Conservation (phyloP, 371 early-diverging fungal species). For the Actinomucor elegans region DNA sequence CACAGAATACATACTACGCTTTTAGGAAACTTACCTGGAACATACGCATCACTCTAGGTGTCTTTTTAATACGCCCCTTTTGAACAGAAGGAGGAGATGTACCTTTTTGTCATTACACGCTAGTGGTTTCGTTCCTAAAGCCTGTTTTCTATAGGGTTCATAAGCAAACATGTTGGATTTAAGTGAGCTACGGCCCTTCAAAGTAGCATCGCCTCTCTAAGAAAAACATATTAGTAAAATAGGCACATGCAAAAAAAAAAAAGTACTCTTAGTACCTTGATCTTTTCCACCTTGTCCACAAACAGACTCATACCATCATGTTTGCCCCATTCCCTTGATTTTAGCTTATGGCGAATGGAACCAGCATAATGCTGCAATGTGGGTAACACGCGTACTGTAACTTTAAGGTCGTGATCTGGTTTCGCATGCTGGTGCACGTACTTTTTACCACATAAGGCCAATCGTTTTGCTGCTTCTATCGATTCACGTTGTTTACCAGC, state of each 20-base stretch:
- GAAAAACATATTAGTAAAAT: not conserved
- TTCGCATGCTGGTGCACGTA: conserved; percentile 1
- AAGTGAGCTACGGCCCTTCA: conserved; percentile 18
- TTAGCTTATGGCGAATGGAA: conserved; percentile 60
- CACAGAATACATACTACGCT: no score
- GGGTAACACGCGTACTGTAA: conserved; percentile 76
- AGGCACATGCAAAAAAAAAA: not conserved
- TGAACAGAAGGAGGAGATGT: conserved; percentile 4
- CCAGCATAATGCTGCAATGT: conserved; percentile 70
- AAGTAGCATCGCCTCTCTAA: conserved; percentile 29
- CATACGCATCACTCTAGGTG: conserved; percentile 24
- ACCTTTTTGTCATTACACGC: not conserved
- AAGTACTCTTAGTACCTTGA: conserved; percentile 17
- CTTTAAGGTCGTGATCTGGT: conserved; percentile 62
- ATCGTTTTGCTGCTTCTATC: conserved; percentile 16
- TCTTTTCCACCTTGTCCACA: conserved; percentile 62
- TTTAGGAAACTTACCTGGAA: conserved; percentile 33
- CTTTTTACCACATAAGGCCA: conserved; percentile 21
- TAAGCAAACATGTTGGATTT: conserved; percentile 28
- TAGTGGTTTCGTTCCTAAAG: conserved; percentile 16
- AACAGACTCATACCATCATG: conserved; percentile 79
- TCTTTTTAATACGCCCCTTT: conserved; percentile 25
- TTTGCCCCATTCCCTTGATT: conserved; percentile 69
- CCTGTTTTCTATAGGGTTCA: conserved; percentile 23
- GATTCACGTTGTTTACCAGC: conserved; percentile 30